phyloP scores from a whole-genome alignment of 2,329 filamentous ascomycete genomes.

The Sporothrix euskadiensis region DNA sequence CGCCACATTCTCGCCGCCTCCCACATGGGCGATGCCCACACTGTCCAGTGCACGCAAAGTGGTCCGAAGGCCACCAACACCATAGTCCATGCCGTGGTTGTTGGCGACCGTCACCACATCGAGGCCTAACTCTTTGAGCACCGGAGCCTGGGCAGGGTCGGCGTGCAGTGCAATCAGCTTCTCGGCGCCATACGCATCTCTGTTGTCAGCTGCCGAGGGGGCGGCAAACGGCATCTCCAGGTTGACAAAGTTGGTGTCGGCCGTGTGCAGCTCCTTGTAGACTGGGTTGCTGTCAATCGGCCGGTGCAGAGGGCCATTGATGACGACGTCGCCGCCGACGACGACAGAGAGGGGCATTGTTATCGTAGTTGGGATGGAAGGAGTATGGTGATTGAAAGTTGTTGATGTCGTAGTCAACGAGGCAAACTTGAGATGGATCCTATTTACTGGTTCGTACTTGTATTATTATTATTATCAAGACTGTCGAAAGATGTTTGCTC shows the following conservation, averaged over 20 bases:
- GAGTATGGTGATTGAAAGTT: not conserved
- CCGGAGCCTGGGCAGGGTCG: not conserved
- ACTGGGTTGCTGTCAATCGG: not conserved
- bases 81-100: conserved; percentile 22
- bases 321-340: conserved; percentile 20
- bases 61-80: not conserved
- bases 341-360: conserved; percentile 14
- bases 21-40: not conserved
- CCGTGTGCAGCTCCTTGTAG: not conserved
- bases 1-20: not conserved
- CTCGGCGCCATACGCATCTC: not conserved
- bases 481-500: not conserved
- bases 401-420: not conserved
- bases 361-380: no score
- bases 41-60: not conserved
- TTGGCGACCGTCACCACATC: conserved; percentile 19
- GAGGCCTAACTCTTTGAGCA: not conserved
- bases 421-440: no score
- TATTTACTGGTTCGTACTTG: not conserved
- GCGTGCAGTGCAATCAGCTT: conserved; percentile 4
- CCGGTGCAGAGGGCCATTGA: conserved; percentile 10
- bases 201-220: not conserved
- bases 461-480: not conserved
- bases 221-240: conserved; percentile 17
- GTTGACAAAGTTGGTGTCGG: conserved; percentile 19